phyloP scores from a whole-genome alignment of 441 rosid species.

The Jatropha podagrica region DNA sequence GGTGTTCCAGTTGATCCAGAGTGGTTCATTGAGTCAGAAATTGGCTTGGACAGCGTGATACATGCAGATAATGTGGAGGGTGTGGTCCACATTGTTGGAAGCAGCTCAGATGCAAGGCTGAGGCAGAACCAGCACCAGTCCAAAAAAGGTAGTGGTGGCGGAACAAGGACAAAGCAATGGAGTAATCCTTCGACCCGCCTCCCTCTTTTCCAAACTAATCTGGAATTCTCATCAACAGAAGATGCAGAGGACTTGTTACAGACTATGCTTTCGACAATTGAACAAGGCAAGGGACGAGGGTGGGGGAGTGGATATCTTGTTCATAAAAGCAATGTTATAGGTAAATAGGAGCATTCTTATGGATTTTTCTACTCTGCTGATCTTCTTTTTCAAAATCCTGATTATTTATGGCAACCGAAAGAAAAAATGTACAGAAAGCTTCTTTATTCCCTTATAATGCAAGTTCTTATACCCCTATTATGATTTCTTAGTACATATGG shows the following conservation, averaged over 20 bases:
- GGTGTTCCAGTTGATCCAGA: constrained; percentile 70
- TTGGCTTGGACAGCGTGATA: constrained; percentile 74
- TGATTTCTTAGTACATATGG: no score
- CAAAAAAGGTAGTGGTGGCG: constrained; percentile 42
- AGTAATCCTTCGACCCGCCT: constrained; percentile 50
- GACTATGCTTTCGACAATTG: constrained; percentile 57
- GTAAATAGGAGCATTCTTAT: constrained; percentile 10
- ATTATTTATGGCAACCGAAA: no score
- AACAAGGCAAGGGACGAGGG: constrained; percentile 59
- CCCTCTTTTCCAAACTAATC: constrained; percentile 75
- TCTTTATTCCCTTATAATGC: no score
- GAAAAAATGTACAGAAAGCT: no score
- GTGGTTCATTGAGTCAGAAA: constrained; percentile 77
- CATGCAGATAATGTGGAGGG: constrained; percentile 57
- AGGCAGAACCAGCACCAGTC: constrained; percentile 59
- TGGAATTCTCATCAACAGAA: constrained; percentile 57
- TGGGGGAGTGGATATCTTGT: constrained; percentile 55
- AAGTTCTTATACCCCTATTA: no score
- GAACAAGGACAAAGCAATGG: constrained; percentile 53
- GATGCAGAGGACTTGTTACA: constrained; percentile 53
- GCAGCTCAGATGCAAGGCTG: constrained; percentile 62
- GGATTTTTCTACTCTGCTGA: neutral
- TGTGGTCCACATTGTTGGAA: constrained; percentile 79
- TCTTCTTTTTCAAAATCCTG: no score
- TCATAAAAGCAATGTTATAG: constrained; percentile 52